These are phyloP conservation scores for Pseudomassariella vexata DNA, from an alignment of 2,329 filamentous ascomycete genomes.

Conservation along the genomic window DNA sequence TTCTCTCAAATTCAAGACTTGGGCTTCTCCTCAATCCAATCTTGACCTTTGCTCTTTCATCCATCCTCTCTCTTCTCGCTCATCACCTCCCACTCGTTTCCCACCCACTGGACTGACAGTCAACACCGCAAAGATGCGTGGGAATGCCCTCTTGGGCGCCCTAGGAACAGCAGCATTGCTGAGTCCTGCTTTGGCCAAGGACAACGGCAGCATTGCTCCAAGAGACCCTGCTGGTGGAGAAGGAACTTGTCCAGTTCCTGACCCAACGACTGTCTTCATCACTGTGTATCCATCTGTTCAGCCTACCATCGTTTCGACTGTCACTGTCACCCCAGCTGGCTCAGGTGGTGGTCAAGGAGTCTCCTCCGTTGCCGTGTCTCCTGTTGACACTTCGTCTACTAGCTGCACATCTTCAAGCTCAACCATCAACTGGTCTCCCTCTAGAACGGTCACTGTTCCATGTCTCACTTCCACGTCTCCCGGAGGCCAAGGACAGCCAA, in stretches of 20 bases:
- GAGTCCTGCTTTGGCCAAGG: too few relatives aligned
- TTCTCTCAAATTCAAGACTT: too few relatives aligned
- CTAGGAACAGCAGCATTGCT: too few relatives aligned
- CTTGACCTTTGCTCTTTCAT: too few relatives aligned
- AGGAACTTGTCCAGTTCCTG: constrained; percentile 32
- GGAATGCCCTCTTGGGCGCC: too few relatives aligned
- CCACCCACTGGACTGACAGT: too few relatives aligned
- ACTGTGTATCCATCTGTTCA: constrained; percentile 33
- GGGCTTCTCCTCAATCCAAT: too few relatives aligned
- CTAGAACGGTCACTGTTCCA: constrained; percentile 7
- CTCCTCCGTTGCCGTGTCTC: constrained; percentile 2
- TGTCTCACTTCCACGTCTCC: constrained; percentile 2
- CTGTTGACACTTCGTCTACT: constrained; percentile 10
- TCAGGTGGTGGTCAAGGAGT: constrained; percentile 12
- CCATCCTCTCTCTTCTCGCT: too few relatives aligned
- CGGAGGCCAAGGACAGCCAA: too few relatives aligned
- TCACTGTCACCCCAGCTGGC: constrained; percentile 20
- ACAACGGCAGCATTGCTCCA: constrained; percentile 5
- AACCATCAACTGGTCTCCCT: constrained; percentile 8
- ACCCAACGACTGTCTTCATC: constrained; percentile 41
- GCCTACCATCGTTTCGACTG: constrained; percentile 22
- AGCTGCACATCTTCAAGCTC: constrained; percentile 13
- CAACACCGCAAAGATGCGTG: too few relatives aligned
- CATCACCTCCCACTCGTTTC: too few relatives aligned
- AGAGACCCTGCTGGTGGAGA: constrained; percentile 11